Conservation (phyloP, 1,139 yeast genomes). For the Kodamaea ohmeri region DNA sequence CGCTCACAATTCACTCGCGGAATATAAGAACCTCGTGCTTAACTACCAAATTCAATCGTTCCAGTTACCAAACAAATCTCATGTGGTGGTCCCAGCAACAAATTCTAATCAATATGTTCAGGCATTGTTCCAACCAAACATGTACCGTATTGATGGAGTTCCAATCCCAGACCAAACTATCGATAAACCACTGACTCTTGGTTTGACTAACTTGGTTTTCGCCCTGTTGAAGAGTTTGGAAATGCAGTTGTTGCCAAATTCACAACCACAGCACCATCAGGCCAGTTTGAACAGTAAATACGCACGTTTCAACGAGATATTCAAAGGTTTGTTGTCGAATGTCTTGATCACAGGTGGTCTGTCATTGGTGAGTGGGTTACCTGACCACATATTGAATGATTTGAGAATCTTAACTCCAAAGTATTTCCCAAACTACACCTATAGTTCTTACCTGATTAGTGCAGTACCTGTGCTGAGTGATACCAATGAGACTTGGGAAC, state of each 20-base stretch:
- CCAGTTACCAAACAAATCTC: constrained; percentile 48
- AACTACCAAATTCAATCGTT: constrained; percentile 30
- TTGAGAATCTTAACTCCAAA: constrained; percentile 44
- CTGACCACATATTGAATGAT: constrained; percentile 61
- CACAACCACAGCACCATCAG: constrained; percentile 14
- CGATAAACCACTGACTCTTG: constrained; percentile 43
- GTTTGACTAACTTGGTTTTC: constrained; percentile 45
- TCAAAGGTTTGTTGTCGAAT: constrained; percentile 49
- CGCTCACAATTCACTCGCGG: constrained; percentile 41
- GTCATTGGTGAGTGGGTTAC: constrained; percentile 58
- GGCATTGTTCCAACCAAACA: constrained; percentile 54
- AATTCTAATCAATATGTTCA: constrained; percentile 37
- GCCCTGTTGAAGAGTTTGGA: constrained; percentile 42
- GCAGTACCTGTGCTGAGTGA: constrained; percentile 15
- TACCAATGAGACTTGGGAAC: constrained; percentile 44
- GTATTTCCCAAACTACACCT: constrained; percentile 49
- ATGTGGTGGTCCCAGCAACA: constrained; percentile 35
- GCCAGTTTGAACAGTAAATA: constrained; percentile 20
- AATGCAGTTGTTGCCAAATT: constrained; percentile 26
- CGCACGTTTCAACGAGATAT: constrained; percentile 41
- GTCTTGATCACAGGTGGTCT: constrained; percentile 68
- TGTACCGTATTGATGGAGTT: constrained; percentile 26
- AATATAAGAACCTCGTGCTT: constrained; percentile 38
- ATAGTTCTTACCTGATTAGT: constrained; percentile 36
- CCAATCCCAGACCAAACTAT: constrained; percentile 36